A percentile compares a stretch with the other conserved stretches of the same genome.
Evolutionary conservation across 345 rosid species (phyloP).

Genomic region (Crucihimalaya himalaica): DNA sequence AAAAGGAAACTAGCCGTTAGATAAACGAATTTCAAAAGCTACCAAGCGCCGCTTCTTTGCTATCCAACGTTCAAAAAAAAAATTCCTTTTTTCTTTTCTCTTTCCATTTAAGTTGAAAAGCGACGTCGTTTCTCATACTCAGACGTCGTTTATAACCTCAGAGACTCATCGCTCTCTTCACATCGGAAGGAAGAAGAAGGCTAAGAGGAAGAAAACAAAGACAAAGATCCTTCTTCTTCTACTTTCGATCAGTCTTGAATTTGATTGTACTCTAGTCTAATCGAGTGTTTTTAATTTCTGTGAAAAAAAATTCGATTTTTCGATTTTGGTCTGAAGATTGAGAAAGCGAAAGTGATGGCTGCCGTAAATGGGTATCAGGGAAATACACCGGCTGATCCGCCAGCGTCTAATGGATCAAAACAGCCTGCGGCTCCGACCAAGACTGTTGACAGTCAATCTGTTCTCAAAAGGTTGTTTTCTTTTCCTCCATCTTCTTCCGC

Average conservation of each 20-base stretch:
- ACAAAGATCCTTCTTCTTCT: too few relatives aligned
- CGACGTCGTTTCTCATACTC: not conserved
- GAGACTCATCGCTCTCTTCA: not conserved
- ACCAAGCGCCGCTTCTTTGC: constrained; percentile 16
- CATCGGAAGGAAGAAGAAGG: constrained; percentile 22
- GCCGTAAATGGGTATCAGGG: constrained; percentile 70
- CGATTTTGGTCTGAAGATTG: not conserved
- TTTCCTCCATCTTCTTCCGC: not conserved
- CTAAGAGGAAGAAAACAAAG: too few relatives aligned
- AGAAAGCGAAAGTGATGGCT: constrained; percentile 49
- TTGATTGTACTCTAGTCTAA: not conserved
- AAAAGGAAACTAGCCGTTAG: constrained; percentile 30
- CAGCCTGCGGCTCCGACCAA: constrained; percentile 58
- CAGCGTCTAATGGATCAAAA: constrained; percentile 50
- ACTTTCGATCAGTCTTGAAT: not conserved
- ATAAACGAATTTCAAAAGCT: constrained; percentile 11
- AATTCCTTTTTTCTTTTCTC: not conserved
- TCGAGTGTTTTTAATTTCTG: not conserved
- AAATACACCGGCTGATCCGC: constrained; percentile 58
- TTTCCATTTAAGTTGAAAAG: not conserved
- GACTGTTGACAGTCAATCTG: constrained; percentile 77
- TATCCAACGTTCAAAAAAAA: constrained; percentile 26
- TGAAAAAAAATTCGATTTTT: not conserved
- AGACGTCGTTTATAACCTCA: constrained; percentile 16
- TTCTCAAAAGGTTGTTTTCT: constrained; percentile 50